Base-by-base conservation (phyloP, 345 rosid species). In the Acer campestre region DNA sequence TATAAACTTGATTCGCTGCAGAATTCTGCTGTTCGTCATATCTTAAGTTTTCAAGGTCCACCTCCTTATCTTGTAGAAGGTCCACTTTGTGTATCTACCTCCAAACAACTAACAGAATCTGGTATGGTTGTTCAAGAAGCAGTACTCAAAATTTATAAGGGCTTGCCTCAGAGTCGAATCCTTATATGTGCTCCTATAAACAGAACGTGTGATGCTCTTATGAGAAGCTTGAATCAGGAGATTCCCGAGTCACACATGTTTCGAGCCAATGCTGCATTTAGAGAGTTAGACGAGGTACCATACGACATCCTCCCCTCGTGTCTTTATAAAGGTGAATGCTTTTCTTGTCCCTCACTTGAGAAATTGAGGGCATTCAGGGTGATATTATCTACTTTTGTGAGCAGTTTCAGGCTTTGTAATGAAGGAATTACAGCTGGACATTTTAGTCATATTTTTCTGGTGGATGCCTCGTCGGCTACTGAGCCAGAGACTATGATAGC, bases 191-290 rank as follows among this genome's bases (percentile, higher is more conserved):
- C 87, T 7, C 87, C 84, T 10, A 67, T 35, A 38, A 84, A 86
- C 75, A 78, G 46, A 10, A 82, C 87, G 20, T 80, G 87, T 51
- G 87, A 82, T 76, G 10, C 40, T 61, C 81, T 86, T 22, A 78
- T 76, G 75, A 77, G 71, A 55, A 71, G 82, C 79, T 78, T 86
- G 80, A 84, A 75, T 74, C 20, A 10, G 25, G 22, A 74, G n/a
- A 76, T 84, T 53, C 81, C 83, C 1, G 79, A 65, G 40, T 61
- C 78, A 0, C 73, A 74, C 3, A 76, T 80, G 42, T 84, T 86
- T 72, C 69, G 81, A 74, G 89, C 82, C 63, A 84, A 84, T 74
- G 89, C 87, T 71, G 85, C 89, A 20, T 82, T 86, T 53, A 77
- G 87, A 40, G 87, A 84, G 77, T 17, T 70, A 12, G 83, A 73